Base-by-base conservation (phyloP, 331 rosid species). In the Malus hybrid region DNA sequence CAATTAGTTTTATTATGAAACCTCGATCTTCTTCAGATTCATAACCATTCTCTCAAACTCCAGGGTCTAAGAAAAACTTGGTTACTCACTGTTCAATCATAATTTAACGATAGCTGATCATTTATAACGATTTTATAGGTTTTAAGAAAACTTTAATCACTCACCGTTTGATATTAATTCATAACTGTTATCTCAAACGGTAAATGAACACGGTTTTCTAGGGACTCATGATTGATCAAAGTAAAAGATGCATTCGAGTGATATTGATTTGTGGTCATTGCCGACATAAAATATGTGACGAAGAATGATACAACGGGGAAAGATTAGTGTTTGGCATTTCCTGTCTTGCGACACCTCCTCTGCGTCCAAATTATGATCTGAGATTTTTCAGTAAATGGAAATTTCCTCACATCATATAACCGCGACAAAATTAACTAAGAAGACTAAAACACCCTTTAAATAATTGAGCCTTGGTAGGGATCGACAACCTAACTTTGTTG, bases 1-100 rank as follows among this genome's bases (percentile, higher is more conserved):
- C 1, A 9, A 39, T 8, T 39, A 1, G 0, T 39, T 39, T 39
- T 9, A 39, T 9, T 0, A 0, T 39, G 0, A 0, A 39, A 39
- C 4, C 1, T 0, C 4, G 4, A 39, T 1, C 32, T 31, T 31
- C 1, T 39, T 39, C 12, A 39, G 1, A 39, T 39, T 39, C 12
- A 39, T 39, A 39, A 39, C 3, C 2, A 0, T 39, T 39, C 44
- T 39, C 44, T 39, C 44, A 39, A 39, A 39, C 44, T 39, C 44
- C 2, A 39, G 4, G 1, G 44, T 39, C 44, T 9, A 39, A 0
- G 12, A 39, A 39, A 39, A 39, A 2, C 44, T 39, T 39, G 1
- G 0, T 2, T 1, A 39, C 44, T 39, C 11, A 39, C 0, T 39
- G 12, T 39, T 39, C 12, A 39, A 39, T 39, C 44, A 2, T 9